phyloP scores from a whole-genome alignment of 73 alveolate species.

The Effrenium voratum region DNA sequence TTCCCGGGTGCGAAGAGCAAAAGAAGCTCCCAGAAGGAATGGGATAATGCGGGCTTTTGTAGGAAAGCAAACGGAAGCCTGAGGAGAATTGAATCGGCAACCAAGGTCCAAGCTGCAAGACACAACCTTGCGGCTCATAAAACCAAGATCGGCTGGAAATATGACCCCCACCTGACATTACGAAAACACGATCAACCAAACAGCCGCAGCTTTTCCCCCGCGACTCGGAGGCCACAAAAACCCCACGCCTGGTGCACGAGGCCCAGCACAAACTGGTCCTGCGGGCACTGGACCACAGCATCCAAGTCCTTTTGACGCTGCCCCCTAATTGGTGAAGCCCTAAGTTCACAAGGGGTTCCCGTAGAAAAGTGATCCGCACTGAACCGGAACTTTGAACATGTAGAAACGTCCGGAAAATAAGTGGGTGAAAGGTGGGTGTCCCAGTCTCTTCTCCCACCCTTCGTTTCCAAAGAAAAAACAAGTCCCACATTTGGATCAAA shows the following conservation, averaged over 20 bases:
- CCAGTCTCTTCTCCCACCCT: too few relatives aligned
- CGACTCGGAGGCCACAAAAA: neutral
- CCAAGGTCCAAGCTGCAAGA: neutral
- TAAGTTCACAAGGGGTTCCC: too few relatives aligned
- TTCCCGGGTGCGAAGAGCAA: neutral
- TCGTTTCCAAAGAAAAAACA: too few relatives aligned
- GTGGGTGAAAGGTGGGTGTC: too few relatives aligned
- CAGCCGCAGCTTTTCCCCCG: too few relatives aligned
- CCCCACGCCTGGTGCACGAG: slow-evolving; percentile 73
- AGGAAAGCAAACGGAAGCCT: too few relatives aligned
- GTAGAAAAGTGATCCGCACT: neutral
- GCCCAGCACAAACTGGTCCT: slow-evolving; percentile 82
- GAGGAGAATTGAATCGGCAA: neutral
- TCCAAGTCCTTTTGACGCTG: neutral
- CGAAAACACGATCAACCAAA: neutral
- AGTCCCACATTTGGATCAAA: too few relatives aligned
- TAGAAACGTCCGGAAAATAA: neutral
- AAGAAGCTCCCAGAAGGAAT: neutral
- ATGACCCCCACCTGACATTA: neutral
- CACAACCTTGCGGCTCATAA: neutral
- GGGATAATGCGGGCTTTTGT: too few relatives aligned
- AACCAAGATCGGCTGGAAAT: neutral
- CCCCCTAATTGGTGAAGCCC: neutral
- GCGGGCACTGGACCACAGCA: neutral
- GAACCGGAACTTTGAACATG: neutral